Evolutionary conservation across 306 rosid species (phyloP), one percentile per base, ranked within the genome.

Genomic region (Prunus armeniaca): DNA sequence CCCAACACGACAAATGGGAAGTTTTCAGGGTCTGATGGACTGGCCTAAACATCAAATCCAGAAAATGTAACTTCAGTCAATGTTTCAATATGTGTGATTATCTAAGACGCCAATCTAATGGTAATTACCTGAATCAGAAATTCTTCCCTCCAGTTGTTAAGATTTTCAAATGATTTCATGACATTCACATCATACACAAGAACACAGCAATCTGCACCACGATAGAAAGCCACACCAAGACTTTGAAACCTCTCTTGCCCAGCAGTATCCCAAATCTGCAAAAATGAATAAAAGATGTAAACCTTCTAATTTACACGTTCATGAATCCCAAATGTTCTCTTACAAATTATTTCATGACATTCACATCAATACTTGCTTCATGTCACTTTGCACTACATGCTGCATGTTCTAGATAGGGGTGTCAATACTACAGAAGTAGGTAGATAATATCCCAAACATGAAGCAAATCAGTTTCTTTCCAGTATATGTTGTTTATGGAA

Each of bases 201-300:
- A 83, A 95, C 99, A 71, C 99, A 95, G 77, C 99, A 95, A 75
- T 95, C 99, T 68, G 99, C 99, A 74, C 99, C 97, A 9, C 99
- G 99, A 81, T 95, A 95, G 89, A 95, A 95, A 64, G 98, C 98
- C 83, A 94, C 98, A 22, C 99, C 99, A 72, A 95, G 99, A 89
- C 97, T 92, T 72, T 95, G 98, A 89, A 95, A 95, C 77, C 98
- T 84, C 83, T 95, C 98, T 81, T 95, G 98, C 41, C 98, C 98
- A 77, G 98, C 99, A 32, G 99, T 92, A 84, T 96, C 98, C 98
- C 99, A 92, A 61, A 96, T 96, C 99, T 91, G 81, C 63, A 68
- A 19, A 69, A 46, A 61, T 18, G 22, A 55, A 55, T 9, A 41
- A 67, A 87, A 52, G 61, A 47, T 67, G 52, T 72, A 70, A 81